Conservation (phyloP, 2,329 filamentous ascomycete species). For the Pseudocercospora cruenta region DNA sequence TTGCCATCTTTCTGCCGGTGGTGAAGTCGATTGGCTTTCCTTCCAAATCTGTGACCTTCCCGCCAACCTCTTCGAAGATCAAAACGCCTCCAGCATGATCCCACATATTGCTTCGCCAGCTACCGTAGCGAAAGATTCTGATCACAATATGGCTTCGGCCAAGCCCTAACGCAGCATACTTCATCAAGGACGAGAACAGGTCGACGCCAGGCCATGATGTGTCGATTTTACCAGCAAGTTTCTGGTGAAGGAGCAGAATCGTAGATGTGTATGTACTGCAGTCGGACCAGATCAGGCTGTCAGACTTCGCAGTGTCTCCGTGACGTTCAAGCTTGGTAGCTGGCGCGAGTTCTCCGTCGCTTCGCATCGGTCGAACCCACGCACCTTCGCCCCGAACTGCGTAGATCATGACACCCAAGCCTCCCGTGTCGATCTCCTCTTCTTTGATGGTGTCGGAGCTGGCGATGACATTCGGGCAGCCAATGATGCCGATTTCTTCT, state of each 20-base stretch:
- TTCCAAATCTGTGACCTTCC: constrained; percentile 55
- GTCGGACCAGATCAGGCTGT: constrained; percentile 52
- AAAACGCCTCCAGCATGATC: constrained; percentile 56
- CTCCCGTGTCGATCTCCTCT: constrained; percentile 51
- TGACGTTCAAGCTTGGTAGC: constrained; percentile 26
- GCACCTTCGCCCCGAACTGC: constrained; percentile 53
- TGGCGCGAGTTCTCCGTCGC: constrained; percentile 18
- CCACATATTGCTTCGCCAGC: constrained; percentile 48
- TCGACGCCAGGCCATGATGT: constrained; percentile 54
- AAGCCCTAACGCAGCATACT: constrained; percentile 31
- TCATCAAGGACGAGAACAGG: constrained; percentile 58
- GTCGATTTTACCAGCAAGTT: constrained; percentile 44
- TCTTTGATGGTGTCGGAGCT: constrained; percentile 49
- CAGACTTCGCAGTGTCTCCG: constrained; percentile 30
- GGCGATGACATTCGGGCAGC: constrained; percentile 63
- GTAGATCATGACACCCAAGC: constrained; percentile 52
- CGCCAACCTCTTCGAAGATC: constrained; percentile 43
- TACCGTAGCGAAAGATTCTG: constrained; percentile 30
- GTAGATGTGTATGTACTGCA: constrained; percentile 46
- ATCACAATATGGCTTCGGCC: constrained; percentile 28
- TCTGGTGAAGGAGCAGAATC: constrained; percentile 44
- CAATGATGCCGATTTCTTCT: constrained; percentile 63
- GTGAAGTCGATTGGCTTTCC: constrained; percentile 55
- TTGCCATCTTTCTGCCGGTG: constrained; percentile 31
- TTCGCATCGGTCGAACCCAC: constrained; percentile 37